Evolutionary conservation across 2,329 filamentous ascomycete species (phyloP).

Genomic region (Paraconiothyrium brasiliense): DNA sequence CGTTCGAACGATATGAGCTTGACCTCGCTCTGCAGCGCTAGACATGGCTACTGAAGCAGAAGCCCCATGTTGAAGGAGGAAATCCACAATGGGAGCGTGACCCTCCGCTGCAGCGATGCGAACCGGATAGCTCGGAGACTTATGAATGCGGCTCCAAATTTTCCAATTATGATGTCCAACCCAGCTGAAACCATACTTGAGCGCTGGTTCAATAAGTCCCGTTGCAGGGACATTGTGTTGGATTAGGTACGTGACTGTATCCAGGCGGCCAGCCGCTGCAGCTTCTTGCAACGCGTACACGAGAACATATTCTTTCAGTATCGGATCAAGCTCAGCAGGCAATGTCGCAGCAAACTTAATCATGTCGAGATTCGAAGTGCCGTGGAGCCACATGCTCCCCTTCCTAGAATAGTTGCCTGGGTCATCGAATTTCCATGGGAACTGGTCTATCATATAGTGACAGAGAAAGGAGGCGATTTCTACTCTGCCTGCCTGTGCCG

Average conservation of each 20-base stretch:
- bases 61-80: neutral
- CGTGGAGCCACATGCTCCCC: neutral
- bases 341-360: conserved; percentile 4
- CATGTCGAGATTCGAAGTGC: conserved; percentile 1
- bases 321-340: neutral
- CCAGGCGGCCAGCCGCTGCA: conserved; percentile 1
- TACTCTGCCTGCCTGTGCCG: neutral
- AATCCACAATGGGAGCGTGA: neutral
- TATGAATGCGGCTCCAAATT: neutral
- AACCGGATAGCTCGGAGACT: neutral
- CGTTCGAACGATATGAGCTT: neutral
- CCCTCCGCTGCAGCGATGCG: conserved; percentile 2
- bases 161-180: neutral
- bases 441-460: neutral
- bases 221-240: neutral
- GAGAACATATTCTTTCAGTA: neutral
- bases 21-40: neutral
- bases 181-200: neutral
- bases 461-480: neutral
- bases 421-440: neutral
- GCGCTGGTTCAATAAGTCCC: neutral
- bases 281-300: conserved; percentile 1
- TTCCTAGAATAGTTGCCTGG: neutral
- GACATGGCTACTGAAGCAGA: conserved; percentile 6
- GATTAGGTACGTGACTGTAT: neutral